These are phyloP conservation scores for Fusarium sp. DNA, from an alignment of 2,329 filamentous ascomycete genomes.

Conservation along the genomic window DNA sequence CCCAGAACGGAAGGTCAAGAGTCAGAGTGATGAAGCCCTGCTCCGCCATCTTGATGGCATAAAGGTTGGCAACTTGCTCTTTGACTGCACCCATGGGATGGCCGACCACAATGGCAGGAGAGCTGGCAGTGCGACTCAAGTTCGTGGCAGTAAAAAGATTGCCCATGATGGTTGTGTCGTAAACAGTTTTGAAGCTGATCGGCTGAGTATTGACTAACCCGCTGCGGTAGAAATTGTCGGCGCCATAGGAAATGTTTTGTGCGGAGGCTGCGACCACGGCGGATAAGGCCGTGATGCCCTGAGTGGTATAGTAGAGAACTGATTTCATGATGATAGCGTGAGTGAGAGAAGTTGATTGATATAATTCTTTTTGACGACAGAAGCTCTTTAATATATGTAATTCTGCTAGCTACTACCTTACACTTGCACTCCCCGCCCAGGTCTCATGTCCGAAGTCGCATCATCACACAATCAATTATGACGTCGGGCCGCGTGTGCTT, in stretches of 20 bases:
- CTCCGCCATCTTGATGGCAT: not conserved
- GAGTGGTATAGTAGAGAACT: not conserved
- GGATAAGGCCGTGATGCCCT: not conserved
- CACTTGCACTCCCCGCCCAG: accelerated
- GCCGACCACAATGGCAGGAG: not conserved
- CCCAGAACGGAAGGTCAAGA: not conserved
- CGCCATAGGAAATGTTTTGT: not conserved
- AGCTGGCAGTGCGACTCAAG: not conserved
- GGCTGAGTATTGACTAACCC: not conserved
- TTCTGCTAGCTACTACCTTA: accelerated
- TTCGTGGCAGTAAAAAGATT: not conserved
- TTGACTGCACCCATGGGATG: slow-evolving; percentile 11
- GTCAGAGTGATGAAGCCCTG: not conserved
- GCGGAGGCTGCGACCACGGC: not conserved
- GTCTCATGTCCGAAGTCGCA: not conserved
- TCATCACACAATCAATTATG: not conserved
- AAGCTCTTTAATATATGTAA: accelerated
- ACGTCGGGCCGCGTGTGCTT: not conserved
- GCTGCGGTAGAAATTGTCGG: slow-evolving; percentile 7
- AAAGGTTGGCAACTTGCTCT: not conserved
- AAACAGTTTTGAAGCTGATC: not conserved
- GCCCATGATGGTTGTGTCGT: not conserved
- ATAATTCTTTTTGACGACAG: accelerated
- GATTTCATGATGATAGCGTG: not conserved
- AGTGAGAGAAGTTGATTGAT: not conserved